Conservation (phyloP, 2,329 filamentous ascomycete species). For the Neoarthrinium moseri region DNA sequence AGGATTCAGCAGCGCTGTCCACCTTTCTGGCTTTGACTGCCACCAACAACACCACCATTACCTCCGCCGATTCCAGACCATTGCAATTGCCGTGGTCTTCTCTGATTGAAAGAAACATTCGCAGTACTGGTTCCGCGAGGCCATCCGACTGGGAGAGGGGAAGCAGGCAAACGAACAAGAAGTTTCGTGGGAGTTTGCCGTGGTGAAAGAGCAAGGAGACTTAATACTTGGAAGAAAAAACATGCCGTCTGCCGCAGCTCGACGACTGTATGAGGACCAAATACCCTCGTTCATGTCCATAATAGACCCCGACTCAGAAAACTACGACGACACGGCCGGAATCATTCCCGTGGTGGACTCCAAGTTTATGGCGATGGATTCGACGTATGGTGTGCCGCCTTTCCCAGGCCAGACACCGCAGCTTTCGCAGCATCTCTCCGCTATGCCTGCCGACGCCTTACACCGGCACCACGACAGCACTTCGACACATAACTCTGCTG, state of each 20-base stretch:
- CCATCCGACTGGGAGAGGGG: no score
- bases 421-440: slow-evolving; percentile 36
- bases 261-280: slow-evolving; percentile 65
- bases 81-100: neutral
- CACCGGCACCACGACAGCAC: slow-evolving; percentile 76
- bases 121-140: no score
- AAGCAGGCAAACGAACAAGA: no score
- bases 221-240: slow-evolving; percentile 29
- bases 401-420: slow-evolving; percentile 25
- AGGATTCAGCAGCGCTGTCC: slow-evolving; percentile 57
- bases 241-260: slow-evolving; percentile 62
- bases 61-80: no score
- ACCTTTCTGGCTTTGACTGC: slow-evolving; percentile 21
- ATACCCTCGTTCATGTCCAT: slow-evolving; percentile 78
- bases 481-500: slow-evolving; percentile 77
- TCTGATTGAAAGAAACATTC: no score
- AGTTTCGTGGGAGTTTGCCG: no score
- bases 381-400: slow-evolving; percentile 32
- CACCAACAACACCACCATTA: slow-evolving; percentile 7
- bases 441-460: slow-evolving; percentile 44
- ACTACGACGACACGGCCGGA: slow-evolving; percentile 48
- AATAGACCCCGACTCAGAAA: slow-evolving; percentile 63
- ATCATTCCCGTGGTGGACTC: slow-evolving; percentile 54
- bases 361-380: slow-evolving; percentile 49
- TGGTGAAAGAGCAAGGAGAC: neutral